A percentile compares a stretch with the other conserved stretches of the same genome.
Evolutionary conservation across 164 flowering plant genomes (phyloP).

Genomic region (Piper betle): DNA sequence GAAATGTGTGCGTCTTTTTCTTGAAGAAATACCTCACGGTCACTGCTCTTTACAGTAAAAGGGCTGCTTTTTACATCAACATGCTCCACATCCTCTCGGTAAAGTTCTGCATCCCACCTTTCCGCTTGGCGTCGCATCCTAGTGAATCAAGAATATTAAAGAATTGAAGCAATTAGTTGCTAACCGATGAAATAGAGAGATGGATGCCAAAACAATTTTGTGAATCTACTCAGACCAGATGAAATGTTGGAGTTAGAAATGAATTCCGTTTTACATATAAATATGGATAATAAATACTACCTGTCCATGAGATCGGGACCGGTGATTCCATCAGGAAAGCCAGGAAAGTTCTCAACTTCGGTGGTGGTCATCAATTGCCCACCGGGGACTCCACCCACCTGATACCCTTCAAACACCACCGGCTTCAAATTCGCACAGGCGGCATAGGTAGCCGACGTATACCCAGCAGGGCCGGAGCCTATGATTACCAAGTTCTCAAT

Average conservation of each 20-base stretch:
- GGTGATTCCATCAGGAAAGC: conserved; percentile 94
- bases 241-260: neutral
- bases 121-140: conserved; percentile 94
- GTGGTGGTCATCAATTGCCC: conserved; percentile 98
- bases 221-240: too few species aligned
- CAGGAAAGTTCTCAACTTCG: conserved; percentile 97
- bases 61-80: conserved; percentile 67
- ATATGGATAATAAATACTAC: conserved; percentile 17
- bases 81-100: conserved; percentile 86
- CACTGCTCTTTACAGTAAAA: conserved; percentile 73
- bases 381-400: conserved; percentile 91
- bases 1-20: too few species aligned
- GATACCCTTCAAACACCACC: conserved; percentile 86
- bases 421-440: conserved; percentile 98
- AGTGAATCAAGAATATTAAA: neutral
- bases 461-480: conserved; percentile 98
- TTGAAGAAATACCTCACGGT: conserved; percentile 55
- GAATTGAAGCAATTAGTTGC: neutral
- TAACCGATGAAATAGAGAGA: neutral
- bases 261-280: neutral
- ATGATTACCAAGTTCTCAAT: conserved; percentile 77
- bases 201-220: neutral
- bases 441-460: conserved; percentile 92
- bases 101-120: conserved; percentile 92
- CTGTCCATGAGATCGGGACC: conserved; percentile 98